Evolutionary conservation across 2,329 filamentous ascomycete genomes (phyloP), one percentile per base, ranked within the genome.

Genomic region (Stromatinia cepivora): DNA sequence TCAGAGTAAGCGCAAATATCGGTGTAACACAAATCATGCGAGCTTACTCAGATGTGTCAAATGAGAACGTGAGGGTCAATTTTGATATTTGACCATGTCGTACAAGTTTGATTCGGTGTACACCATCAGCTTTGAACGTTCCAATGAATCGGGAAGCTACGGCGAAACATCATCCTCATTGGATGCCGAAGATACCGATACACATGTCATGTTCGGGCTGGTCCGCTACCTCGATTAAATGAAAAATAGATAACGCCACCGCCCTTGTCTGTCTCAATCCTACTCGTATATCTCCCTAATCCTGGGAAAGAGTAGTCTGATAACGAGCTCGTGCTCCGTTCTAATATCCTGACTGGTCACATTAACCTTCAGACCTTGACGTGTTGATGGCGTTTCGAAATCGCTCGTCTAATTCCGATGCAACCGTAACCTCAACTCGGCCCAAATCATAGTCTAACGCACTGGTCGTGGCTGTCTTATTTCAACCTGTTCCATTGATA

Each of bases 21-120:
- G 66, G 66, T 64, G 66, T 68, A 68, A 68, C 66, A 68, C 34
- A 46, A 56, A 65, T 10, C 20, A 65, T 65, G 54, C 65, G 61
- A 59, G 45, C 54, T 61, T 53, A 62, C 66, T 67, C 45, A 62
- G 45, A 63, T 34, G 42, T 25, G 46, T 34, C 45, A 25, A 68
- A 68, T 68, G 36, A 68, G 57, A 63, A 31, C 46, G 46, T 36
- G 57, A 54, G 39, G 34, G 34, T 17, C 25, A 45, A 31, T 45
- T 28, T 39, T 52, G 46, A 64, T 42, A 64, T 64, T 64, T 64
- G 61, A 39, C 15, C 46, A 28, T 28, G 58, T 64, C 53, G 28
- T 20, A 63, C 66, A 53, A 46, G 22, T 39, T 68, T 64, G 28
- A 45, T 46, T n/a, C 34, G 58, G 46, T 34, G 66, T 64, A 67